Conservation (phyloP, 2,329 filamentous ascomycete genomes). For the Thermomyces lanuginosus region DNA sequence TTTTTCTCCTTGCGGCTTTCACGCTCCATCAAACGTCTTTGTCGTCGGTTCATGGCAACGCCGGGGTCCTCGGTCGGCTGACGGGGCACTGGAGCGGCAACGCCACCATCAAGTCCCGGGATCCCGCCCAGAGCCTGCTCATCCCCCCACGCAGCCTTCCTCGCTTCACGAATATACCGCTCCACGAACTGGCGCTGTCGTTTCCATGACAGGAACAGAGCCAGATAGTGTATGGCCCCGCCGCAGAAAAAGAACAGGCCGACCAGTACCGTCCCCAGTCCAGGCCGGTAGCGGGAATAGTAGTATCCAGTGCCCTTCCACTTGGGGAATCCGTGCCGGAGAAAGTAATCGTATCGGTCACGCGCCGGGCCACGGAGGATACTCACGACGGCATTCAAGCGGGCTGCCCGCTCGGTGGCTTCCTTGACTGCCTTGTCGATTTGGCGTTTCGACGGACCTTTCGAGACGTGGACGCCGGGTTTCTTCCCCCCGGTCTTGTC, state of each 20-base stretch:
- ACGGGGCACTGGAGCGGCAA: slow-evolving; percentile 29
- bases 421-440: slow-evolving; percentile 63
- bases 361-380: slow-evolving; percentile 68
- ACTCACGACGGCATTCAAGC: slow-evolving; percentile 68
- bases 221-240: slow-evolving; percentile 73
- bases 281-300: slow-evolving; percentile 84
- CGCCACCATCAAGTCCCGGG: slow-evolving; percentile 42
- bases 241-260: slow-evolving; percentile 71
- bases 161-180: slow-evolving; percentile 77
- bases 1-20: slow-evolving; percentile 53
- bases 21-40: slow-evolving; percentile 77
- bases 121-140: slow-evolving; percentile 51
- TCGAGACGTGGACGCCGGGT: slow-evolving; percentile 48
- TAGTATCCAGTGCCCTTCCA: slow-evolving; percentile 99
- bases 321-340: slow-evolving; percentile 78
- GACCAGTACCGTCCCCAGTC: slow-evolving; percentile 65
- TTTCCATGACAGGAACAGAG: slow-evolving; percentile 72
- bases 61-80: slow-evolving; percentile 33
- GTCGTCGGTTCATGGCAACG: slow-evolving; percentile 60
- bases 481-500: slow-evolving; percentile 37
- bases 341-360: slow-evolving; percentile 87
- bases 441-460: slow-evolving; percentile 56
- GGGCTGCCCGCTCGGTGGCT: slow-evolving; percentile 67
- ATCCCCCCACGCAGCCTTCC: slow-evolving; percentile 79
- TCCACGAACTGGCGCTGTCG: slow-evolving; percentile 82